Evolutionary conservation across 1,139 yeast species (phyloP).

Genomic region (Suhomyces bolitotheri): DNA sequence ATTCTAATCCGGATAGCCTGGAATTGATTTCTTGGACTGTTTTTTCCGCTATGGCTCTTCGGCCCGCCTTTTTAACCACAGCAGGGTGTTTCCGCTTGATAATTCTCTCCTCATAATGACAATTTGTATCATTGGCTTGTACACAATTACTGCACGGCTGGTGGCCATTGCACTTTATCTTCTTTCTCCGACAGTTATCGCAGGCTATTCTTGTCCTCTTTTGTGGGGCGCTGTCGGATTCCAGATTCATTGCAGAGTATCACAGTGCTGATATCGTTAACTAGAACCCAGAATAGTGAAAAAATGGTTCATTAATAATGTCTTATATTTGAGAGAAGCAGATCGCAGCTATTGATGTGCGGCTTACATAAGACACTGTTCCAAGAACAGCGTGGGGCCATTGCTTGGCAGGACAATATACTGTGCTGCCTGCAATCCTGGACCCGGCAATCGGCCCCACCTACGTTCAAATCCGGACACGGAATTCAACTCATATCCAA

Average conservation of each 20-base stretch:
- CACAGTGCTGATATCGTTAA: background rate
- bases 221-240: conserved; percentile 5
- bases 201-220: conserved; percentile 26
- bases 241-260: background rate
- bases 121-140: conserved; percentile 21
- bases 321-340: no score
- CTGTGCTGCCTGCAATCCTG: no score
- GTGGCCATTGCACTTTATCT: conserved; percentile 29
- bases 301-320: no score
- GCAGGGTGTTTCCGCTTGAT: conserved; percentile 16
- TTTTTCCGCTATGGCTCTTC: conserved; percentile 1
- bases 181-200: conserved; percentile 27
- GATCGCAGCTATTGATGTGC: no score
- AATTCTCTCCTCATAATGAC: conserved; percentile 32
- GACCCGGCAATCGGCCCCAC: no score
- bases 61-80: conserved; percentile 2
- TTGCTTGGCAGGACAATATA: no score
- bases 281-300: no score
- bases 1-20: conserved; percentile 27
- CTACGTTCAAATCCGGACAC: no score
- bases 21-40: conserved; percentile 23
- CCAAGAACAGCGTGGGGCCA: no score
- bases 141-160: conserved; percentile 26
- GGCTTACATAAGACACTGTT: no score
- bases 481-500: no score